A percentile compares a stretch with the other conserved stretches of the same genome.
Conservation (phyloP, 805 yeast species). For the Nakazawaea ambrosiae region DNA sequence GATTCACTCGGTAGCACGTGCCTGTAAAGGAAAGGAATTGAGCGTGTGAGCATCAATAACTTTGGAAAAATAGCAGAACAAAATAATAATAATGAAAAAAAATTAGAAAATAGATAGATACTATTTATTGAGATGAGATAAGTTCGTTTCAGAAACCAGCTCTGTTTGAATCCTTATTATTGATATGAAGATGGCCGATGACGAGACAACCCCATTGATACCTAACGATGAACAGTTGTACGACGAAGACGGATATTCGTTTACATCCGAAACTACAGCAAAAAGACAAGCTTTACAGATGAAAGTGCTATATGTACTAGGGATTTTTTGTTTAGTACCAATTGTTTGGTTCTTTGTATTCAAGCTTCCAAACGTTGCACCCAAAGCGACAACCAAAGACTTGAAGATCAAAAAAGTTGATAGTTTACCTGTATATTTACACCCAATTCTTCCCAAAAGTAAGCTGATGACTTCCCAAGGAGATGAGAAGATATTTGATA, state of each 20-base stretch:
- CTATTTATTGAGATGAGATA: too few relatives aligned
- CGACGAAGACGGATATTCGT: conserved; percentile 15
- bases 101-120: too few relatives aligned
- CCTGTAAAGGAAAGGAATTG: too few relatives aligned
- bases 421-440: conserved; percentile 18
- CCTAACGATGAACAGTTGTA: conserved; percentile 10
- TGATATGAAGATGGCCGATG: not conserved
- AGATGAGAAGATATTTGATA: conserved; percentile 6
- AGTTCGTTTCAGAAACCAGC: too few relatives aligned
- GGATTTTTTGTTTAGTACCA: conserved; percentile 15
- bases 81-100: too few relatives aligned
- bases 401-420: conserved; percentile 17
- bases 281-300: conserved; percentile 10
- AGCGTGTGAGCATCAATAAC: too few relatives aligned
- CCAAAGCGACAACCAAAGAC: conserved; percentile 22
- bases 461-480: not conserved
- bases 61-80: too few relatives aligned
- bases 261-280: conserved; percentile 2
- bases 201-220: conserved; percentile 5
- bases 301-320: conserved; percentile 11
- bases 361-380: conserved; percentile 25
- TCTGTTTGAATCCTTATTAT: not conserved
- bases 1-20: too few relatives aligned
- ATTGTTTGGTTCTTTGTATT: conserved; percentile 21
- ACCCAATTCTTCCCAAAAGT: conserved; percentile 22